Evolutionary conservation across 345 rosid genomes (phyloP).

Genomic region (Syzygium aqueum): DNA sequence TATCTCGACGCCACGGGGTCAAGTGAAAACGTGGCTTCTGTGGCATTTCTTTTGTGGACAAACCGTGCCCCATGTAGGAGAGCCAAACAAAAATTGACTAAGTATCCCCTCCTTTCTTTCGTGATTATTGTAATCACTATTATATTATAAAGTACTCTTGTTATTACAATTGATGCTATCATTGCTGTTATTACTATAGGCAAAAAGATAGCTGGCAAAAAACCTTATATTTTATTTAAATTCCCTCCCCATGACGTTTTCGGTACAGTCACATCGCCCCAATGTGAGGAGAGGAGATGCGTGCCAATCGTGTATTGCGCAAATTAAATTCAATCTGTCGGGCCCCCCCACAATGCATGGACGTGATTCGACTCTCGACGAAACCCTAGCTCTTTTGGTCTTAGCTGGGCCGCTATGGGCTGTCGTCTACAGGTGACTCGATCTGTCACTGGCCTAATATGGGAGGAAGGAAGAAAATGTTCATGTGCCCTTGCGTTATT

Average conservation of each 20-base stretch:
- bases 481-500: background rate
- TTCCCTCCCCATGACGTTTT: background rate
- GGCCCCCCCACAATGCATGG: background rate
- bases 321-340: background rate
- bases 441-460: background rate
- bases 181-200: background rate
- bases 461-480: background rate
- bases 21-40: background rate
- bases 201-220: background rate
- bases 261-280: conserved; percentile 5
- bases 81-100: background rate
- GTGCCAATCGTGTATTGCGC: background rate
- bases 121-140: background rate
- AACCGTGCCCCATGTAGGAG: background rate
- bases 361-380: background rate
- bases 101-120: background rate
- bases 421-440: background rate
- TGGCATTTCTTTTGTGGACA: background rate
- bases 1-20: background rate
- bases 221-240: background rate
- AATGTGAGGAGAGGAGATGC: conserved; percentile 8
- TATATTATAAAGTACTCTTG: background rate
- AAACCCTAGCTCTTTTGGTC: background rate
- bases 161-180: background rate
- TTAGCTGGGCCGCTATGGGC: background rate